Evolutionary conservation across 805 yeast genomes (phyloP).

Genomic region (Ogataea sp.): DNA sequence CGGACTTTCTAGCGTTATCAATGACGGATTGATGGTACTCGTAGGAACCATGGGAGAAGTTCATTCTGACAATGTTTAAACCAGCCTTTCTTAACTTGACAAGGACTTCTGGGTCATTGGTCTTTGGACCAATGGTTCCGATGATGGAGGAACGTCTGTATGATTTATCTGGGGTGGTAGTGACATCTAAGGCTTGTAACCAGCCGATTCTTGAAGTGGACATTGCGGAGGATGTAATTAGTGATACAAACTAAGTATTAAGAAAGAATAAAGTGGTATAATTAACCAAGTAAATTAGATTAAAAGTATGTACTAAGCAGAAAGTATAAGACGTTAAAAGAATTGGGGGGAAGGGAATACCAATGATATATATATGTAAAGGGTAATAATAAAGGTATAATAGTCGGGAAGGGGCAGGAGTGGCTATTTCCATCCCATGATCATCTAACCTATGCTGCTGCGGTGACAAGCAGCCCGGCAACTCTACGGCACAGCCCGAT

Average conservation of each 20-base stretch:
- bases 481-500: too few relatives aligned
- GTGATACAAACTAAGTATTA: neutral
- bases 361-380: too few relatives aligned
- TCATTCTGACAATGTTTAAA: slow-evolving; percentile 96
- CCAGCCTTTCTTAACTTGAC: slow-evolving; percentile 93
- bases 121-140: slow-evolving; percentile 98
- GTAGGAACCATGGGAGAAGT: slow-evolving; percentile 97
- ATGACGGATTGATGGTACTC: slow-evolving; percentile 96
- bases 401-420: neutral
- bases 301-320: too few relatives aligned
- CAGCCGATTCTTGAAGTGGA: slow-evolving; percentile 53
- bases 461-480: slow-evolving; percentile 1
- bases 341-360: too few relatives aligned
- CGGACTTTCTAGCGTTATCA: slow-evolving; percentile 95
- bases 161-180: slow-evolving; percentile 67
- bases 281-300: too few relatives aligned
- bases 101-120: slow-evolving; percentile 81
- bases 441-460: neutral
- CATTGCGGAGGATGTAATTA: neutral
- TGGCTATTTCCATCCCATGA: neutral
- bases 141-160: slow-evolving; percentile 93
- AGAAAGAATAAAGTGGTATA: neutral
- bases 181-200: slow-evolving; percentile 72
- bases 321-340: too few relatives aligned
- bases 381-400: neutral